A percentile compares a stretch with the other conserved stretches of the same genome.
phyloP scores from a whole-genome alignment of 306 rosid genomes.

The Fagus sylvatica region DNA sequence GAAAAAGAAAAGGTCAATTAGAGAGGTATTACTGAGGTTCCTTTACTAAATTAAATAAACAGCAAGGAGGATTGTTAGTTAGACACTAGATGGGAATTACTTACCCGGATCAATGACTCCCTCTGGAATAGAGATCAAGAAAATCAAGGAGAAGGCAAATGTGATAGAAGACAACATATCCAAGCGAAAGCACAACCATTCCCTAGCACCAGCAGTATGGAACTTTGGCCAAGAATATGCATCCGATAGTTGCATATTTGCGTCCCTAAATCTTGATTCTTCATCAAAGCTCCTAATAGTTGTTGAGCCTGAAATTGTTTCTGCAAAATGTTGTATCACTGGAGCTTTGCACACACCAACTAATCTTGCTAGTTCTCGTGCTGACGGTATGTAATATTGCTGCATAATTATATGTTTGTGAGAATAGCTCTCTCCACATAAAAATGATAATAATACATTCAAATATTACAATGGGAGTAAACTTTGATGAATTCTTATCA shows the following conservation, averaged over 20 bases:
- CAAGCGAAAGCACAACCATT: conserved; percentile 79
- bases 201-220: conserved; percentile 62
- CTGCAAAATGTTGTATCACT: conserved; percentile 77
- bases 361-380: conserved; percentile 84
- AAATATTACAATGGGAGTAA: background rate
- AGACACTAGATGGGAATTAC: conserved; percentile 9
- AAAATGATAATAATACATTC: too few species aligned
- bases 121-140: conserved; percentile 67
- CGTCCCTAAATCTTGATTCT: conserved; percentile 61
- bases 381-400: conserved; percentile 77
- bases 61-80: background rate
- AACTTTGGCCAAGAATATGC: conserved; percentile 73
- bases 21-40: background rate
- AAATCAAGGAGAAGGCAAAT: conserved; percentile 64
- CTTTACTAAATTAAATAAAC: background rate
- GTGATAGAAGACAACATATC: conserved; percentile 71
- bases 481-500: background rate
- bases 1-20: background rate
- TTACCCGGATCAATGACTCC: conserved; percentile 82
- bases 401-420: conserved; percentile 33
- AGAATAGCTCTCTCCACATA: background rate
- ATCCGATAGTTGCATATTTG: conserved; percentile 71
- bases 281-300: conserved; percentile 90
- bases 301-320: conserved; percentile 77
- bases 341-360: conserved; percentile 88